Conservation (phyloP, 2,329 filamentous ascomycete genomes). For the Plectosphaerella plurivora region DNA sequence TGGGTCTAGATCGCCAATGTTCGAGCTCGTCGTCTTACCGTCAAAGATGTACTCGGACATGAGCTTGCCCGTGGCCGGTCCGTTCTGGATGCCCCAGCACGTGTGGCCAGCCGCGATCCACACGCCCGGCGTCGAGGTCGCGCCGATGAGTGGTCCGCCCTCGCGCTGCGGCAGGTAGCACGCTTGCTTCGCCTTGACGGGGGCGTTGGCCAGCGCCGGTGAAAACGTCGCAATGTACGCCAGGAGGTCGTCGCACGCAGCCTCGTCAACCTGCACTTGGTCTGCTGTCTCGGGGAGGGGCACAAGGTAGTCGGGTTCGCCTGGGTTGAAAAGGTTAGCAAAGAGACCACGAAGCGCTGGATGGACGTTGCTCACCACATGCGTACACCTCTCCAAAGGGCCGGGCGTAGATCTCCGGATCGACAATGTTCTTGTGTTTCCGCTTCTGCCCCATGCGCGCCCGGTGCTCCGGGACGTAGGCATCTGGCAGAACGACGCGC, state of each 20-base stretch:
- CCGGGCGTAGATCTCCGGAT: constrained; percentile 90
- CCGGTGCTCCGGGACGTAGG: constrained; percentile 53
- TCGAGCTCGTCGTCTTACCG: constrained; percentile 62
- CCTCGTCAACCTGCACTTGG: constrained; percentile 69
- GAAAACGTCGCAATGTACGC: constrained; percentile 69
- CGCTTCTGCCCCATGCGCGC: constrained; percentile 42
- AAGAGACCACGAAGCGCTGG: not conserved
- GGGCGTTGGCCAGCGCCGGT: constrained; percentile 60
- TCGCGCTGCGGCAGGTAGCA: constrained; percentile 87
- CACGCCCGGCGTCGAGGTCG: constrained; percentile 67
- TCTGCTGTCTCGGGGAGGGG: constrained; percentile 74
- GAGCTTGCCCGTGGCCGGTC: constrained; percentile 76
- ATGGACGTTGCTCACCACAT: constrained; percentile 56
- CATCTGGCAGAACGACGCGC: constrained; percentile 67
- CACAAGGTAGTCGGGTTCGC: constrained; percentile 71
- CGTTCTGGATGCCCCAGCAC: constrained; percentile 98
- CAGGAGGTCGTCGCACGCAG: constrained; percentile 78
- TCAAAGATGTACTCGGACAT: constrained; percentile 78
- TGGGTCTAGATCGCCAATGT: constrained; percentile 64
- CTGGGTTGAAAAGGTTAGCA: constrained; percentile 20
- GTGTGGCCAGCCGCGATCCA: constrained; percentile 87
- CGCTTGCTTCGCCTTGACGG: constrained; percentile 74
- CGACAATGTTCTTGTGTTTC: constrained; percentile 58
- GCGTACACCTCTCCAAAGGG: constrained; percentile 89
- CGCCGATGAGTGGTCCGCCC: constrained; percentile 70